Conservation (phyloP, 164 flowering plant species). For the Piper longum region DNA sequence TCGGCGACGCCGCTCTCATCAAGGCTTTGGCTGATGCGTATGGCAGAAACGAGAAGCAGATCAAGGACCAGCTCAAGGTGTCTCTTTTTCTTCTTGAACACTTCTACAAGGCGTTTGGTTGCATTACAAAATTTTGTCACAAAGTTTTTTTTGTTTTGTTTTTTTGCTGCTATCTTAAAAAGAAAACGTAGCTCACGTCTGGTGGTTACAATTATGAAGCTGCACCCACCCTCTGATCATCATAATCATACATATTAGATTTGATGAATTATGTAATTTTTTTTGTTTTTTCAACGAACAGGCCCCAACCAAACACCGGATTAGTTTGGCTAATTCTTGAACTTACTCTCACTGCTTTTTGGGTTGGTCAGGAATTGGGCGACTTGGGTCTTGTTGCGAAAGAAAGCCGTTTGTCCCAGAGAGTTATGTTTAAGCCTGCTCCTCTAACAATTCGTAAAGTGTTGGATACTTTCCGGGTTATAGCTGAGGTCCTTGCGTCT, state of each 20-base stretch:
- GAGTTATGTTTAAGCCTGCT: constrained; percentile 61
- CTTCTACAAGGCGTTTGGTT: background rate
- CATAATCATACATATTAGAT: too few species aligned
- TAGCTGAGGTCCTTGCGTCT: constrained; percentile 55
- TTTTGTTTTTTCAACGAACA: background rate
- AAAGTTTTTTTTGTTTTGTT: too few species aligned
- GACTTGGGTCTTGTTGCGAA: constrained; percentile 96
- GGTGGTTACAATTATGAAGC: too few species aligned
- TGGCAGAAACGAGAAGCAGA: constrained; percentile 68
- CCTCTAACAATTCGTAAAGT: constrained; percentile 72
- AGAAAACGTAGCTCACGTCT: too few species aligned
- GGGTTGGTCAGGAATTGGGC: constrained; percentile 44
- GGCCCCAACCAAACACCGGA: too few species aligned
- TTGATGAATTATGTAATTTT: background rate
- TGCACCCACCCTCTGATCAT: too few species aligned
- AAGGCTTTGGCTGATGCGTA: constrained; percentile 83
- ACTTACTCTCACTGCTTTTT: too few species aligned
- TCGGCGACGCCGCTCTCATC: constrained; percentile 75
- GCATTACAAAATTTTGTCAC: background rate
- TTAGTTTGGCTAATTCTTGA: too few species aligned
- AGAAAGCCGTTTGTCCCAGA: constrained; percentile 76
- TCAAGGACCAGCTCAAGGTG: constrained; percentile 66
- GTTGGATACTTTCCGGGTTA: constrained; percentile 63
- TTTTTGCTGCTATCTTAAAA: too few species aligned
- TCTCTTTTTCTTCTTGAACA: background rate